These are phyloP conservation scores for Eimeria falciformis DNA, from an alignment of 169 alveolate species.

Conservation along the genomic window DNA sequence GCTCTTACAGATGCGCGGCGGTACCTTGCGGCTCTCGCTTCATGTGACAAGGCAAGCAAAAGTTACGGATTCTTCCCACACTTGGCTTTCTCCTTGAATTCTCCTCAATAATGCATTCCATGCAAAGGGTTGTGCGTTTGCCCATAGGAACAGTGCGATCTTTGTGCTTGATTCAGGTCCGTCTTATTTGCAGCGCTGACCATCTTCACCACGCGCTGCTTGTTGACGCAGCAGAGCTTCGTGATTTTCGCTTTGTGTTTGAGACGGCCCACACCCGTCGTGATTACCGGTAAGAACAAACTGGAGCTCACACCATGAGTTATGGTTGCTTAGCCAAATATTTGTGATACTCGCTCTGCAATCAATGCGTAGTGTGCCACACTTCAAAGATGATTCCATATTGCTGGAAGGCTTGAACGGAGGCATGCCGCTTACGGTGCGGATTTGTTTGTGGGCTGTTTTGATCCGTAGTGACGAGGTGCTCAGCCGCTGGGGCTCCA, in stretches of 20 bases:
- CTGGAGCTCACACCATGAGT: background rate
- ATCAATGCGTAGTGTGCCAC: no score
- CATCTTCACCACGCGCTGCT: slow-evolving; percentile 65
- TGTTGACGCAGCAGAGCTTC: slow-evolving; percentile 64
- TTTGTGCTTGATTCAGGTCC: slow-evolving; percentile 38
- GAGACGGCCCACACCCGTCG: slow-evolving; percentile 64
- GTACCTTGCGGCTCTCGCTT: slow-evolving; percentile 57
- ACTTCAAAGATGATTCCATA: background rate
- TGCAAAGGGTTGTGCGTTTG: no score
- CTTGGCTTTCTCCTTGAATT: background rate
- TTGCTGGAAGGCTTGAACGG: no score
- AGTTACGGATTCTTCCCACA: background rate
- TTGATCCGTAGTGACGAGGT: slow-evolving; percentile 57
- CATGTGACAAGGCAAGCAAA: slow-evolving; percentile 51
- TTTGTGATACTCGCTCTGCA: no score
- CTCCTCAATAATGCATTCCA: no score
- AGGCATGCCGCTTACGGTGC: no score
- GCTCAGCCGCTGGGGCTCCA: slow-evolving; percentile 74
- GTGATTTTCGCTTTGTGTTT: slow-evolving; percentile 38
- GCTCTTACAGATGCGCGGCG: slow-evolving; percentile 28
- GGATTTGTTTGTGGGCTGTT: background rate
- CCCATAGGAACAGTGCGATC: no score
- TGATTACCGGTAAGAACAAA: slow-evolving; percentile 59
- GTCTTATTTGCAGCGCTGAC: slow-evolving; percentile 73
- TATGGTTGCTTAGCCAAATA: background rate